Base-by-base conservation (phyloP, 257 asterid genomes). In the Euphrasia confusa region DNA sequence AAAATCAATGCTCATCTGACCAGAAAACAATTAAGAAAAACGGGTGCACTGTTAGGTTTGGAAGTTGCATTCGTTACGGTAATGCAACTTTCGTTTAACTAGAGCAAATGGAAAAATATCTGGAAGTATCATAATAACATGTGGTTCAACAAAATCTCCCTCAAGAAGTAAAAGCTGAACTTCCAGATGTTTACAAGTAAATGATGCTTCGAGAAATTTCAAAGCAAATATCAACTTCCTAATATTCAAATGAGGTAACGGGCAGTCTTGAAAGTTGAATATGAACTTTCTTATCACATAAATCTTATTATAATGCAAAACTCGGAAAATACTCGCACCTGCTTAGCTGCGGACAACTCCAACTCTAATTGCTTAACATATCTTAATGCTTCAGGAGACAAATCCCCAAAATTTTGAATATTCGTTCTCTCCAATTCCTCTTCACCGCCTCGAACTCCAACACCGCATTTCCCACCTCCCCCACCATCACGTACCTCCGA, bases 331-430 rank as follows among this genome's bases (percentile, higher is more conserved):
- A 27, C 3, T 14, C 63, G 64, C 75, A 93, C 99, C 97, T 93
- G 83, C 68, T 83, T 82, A 58, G 80, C 86, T 11, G 75, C 63
- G 37, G 83, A 78, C 68, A 89, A 68, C 80, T 89, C 90, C 54
- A 65, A 68, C 72, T 93, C 94, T 71, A 93, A 78, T 69, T 77
- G 84, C 75, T 80, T 83, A 64, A 93, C 78, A 79, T 83, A 85
- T 44, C 66, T 77, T 72, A 79, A 71, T 35, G 84, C 83, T 65
- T 87, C 84, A 3, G 84, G 78, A 49, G 96, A 84, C 70, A 87
- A 79, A 73, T 75, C 71, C 66, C 73, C 76, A 2, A 74, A 66
- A 55, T 53, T 77, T 65, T 68, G 87, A 60, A 42, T 49, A 65
- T 75, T 66, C 28, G 3, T 61, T 47, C 52, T 73, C 64, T 79